Evolutionary conservation across 129 eudicot species (phyloP), one percentile per base, ranked within the genome.

Genomic region (Tanacetum coccineum): DNA sequence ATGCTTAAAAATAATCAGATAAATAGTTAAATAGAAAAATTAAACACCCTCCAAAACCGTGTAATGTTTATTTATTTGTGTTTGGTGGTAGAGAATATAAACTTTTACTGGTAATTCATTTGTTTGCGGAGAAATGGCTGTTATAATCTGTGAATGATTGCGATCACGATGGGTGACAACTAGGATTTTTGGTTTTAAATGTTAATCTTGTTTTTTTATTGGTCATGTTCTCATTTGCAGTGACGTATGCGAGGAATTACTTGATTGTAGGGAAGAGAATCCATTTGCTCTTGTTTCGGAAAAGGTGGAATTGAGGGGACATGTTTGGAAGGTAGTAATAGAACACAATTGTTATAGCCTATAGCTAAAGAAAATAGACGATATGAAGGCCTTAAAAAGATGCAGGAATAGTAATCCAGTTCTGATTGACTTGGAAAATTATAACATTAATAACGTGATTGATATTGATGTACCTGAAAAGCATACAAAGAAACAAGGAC

Each of bases 401-500:
- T 86, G 91, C 74, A 76, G 70, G 77, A 82, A 70, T 15, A 76
- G 68, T 51, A 63, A 84, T 62, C 59, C 77, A 60, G 85, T 84
- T 72, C 13, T 93, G 45, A 89, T 93, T 50, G 99, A 93, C 42
- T 80, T 89, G 18, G 99, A 89, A 61, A 65, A 81, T 75, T 95
- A 93, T 68, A 45, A 40, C 67, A 75, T 48, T n/a, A 57, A 62
- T 57, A 81, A 84, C 30, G 93, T 86, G 53, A 78, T 93, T 50
- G 69, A 86, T 22, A 44, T 76, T 53, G 99, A 93, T 71, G 78
- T 73, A 44, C 87, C 89, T 11, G 96, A 22, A 22, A 22, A 22
- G 25, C 25, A 22, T 22, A 22, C 74, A 6, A 75, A 79, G 63
- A 78, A 79, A 52, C 74, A 49, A 57, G 74, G 75, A 50, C 75